These are phyloP conservation scores for Petasospora fabianii DNA, from an alignment of 1,139 yeast genomes.

Conservation along the genomic window DNA sequence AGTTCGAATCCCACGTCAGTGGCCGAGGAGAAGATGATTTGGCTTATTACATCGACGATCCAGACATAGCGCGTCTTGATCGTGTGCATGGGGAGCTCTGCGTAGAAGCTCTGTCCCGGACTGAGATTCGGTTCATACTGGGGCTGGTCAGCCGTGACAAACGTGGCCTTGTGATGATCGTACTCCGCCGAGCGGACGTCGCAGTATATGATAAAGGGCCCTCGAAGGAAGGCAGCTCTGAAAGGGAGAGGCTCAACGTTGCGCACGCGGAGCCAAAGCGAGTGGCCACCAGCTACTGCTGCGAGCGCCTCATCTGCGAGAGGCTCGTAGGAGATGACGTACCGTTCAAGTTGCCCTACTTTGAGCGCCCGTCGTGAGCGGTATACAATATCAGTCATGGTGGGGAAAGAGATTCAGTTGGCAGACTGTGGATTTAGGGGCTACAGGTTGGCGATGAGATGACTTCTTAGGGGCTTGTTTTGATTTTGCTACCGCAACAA, in stretches of 20 bases:
- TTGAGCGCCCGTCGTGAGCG: conserved; percentile 40
- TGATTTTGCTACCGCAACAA: no score
- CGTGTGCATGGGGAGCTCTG: conserved; percentile 45
- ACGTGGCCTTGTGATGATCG: conserved; percentile 51
- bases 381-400: conserved; percentile 30
- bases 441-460: neutral
- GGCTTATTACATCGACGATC: conserved; percentile 84
- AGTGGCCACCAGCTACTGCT: conserved; percentile 12
- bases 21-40: conserved; percentile 69
- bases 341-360: conserved; percentile 58
- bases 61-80: conserved; percentile 54
- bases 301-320: conserved; percentile 15
- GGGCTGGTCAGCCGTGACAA: conserved; percentile 72
- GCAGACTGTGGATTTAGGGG: no score
- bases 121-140: conserved; percentile 68
- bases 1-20: conserved; percentile 72
- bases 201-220: conserved; percentile 85
- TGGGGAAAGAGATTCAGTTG: conserved; percentile 1
- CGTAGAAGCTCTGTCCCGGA: conserved; percentile 62
- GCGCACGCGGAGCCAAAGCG: conserved; percentile 63
- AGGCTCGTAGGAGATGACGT: conserved; percentile 42
- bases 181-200: conserved; percentile 71
- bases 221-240: conserved; percentile 85
- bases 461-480: neutral
- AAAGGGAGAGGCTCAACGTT: conserved; percentile 73